phyloP scores from a whole-genome alignment of 495 filamentous ascomycete genomes.

The Umbilicaria muhlenbergii region DNA sequence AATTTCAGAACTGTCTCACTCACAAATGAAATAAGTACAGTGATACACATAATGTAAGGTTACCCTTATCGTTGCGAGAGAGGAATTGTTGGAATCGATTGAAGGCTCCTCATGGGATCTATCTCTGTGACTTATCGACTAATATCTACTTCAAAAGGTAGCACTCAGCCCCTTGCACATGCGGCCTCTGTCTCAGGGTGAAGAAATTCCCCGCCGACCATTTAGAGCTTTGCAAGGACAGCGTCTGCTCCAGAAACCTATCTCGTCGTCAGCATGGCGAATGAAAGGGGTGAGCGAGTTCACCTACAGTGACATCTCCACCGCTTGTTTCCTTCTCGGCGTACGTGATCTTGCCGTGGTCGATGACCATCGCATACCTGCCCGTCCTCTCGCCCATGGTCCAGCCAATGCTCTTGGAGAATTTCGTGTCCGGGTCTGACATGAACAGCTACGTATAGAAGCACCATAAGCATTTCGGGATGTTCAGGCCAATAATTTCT shows the following conservation, averaged over 20 bases:
- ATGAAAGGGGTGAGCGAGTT: slow-evolving; percentile 10
- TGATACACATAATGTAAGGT: too few species aligned
- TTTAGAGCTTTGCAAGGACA: slow-evolving; percentile 49
- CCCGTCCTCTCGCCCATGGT: slow-evolving; percentile 54
- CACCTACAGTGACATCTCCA: slow-evolving; percentile 47
- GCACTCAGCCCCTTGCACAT: too few species aligned
- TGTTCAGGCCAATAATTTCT: not conserved
- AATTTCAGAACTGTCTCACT: too few species aligned
- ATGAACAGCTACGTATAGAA: slow-evolving; percentile 57
- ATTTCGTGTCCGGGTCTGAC: slow-evolving; percentile 57
- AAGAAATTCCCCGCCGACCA: too few species aligned
- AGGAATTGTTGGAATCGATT: too few species aligned
- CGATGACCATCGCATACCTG: slow-evolving; percentile 73
- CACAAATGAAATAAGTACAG: too few species aligned
- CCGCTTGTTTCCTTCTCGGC: slow-evolving; percentile 57
- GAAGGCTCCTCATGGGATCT: too few species aligned
- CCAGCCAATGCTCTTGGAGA: slow-evolving; percentile 78
- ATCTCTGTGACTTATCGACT: too few species aligned
- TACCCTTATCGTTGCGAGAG: too few species aligned
- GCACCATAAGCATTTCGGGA: slow-evolving; percentile 3
- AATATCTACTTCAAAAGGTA: too few species aligned
- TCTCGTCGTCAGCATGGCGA: slow-evolving; percentile 12
- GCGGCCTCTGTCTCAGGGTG: too few species aligned
- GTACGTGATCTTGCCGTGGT: slow-evolving; percentile 81
- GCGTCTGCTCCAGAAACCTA: slow-evolving; percentile 60